Evolutionary conservation across 768 basidiomycete genomes (phyloP).

Genomic region (Polyporus arcularius): DNA sequence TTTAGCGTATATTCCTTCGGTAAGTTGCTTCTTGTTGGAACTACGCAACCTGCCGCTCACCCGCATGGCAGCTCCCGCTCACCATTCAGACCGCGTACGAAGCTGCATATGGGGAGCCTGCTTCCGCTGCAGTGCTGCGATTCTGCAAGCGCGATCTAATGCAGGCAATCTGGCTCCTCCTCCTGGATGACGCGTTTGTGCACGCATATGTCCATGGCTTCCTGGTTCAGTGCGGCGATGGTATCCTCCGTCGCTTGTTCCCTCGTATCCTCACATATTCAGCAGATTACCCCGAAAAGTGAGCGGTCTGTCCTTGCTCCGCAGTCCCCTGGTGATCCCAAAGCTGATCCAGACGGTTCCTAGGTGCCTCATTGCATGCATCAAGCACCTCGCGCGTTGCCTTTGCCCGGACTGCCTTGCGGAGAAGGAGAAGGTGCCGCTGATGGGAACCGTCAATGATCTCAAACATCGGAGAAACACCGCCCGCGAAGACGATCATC

Average conservation of each 20-base stretch:
- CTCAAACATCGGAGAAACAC: neutral
- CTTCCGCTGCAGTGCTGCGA: constrained; percentile 25
- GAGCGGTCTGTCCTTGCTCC: too few species aligned
- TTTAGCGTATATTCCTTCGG: constrained; percentile 46
- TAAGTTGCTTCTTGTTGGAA: too few species aligned
- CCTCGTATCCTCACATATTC: constrained; percentile 32
- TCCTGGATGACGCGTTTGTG: constrained; percentile 26
- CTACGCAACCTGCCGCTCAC: too few species aligned
- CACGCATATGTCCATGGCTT: constrained; percentile 30
- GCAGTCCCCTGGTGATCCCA: too few species aligned
- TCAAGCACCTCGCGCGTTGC: constrained; percentile 13
- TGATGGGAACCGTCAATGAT: neutral
- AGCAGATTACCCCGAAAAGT: constrained; percentile 41
- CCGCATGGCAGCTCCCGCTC: constrained; percentile 33
- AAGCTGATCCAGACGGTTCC: neutral
- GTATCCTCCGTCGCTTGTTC: constrained; percentile 25
- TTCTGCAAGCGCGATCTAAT: constrained; percentile 36
- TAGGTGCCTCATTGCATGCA: constrained; percentile 28
- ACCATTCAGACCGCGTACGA: constrained; percentile 31
- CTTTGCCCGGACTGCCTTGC: neutral
- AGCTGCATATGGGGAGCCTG: constrained; percentile 9
- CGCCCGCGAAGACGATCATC: neutral
- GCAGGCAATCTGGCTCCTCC: constrained; percentile 29
- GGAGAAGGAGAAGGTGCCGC: neutral
- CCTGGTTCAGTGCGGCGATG: constrained; percentile 30